Base-by-base conservation (phyloP, 169 alveolate genomes). In the Perkinsus chesapeaki region DNA sequence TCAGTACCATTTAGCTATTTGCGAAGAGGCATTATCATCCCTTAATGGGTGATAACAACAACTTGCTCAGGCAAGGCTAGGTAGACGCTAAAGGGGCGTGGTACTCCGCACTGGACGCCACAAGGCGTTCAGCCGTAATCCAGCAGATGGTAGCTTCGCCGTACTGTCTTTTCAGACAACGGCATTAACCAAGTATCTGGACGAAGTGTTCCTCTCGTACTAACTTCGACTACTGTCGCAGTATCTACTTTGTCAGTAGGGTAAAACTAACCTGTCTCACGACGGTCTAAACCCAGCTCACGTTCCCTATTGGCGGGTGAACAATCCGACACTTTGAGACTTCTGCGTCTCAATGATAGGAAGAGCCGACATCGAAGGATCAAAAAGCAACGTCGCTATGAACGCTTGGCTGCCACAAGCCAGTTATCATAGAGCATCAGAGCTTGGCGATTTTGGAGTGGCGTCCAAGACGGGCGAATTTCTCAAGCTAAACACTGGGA, bases 381-480 rank as follows among this genome's bases (percentile, higher is more conserved):
- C 97, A 96, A 95, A 96, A 96, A 97, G 97, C 98, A 96, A 96
- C 98, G 97, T 97, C 97, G 98, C 98, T 96, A 97, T 96, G 98
- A 96, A 96, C 98, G 98, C 98, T 97, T 96, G 98, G 98, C 98
- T 97, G 98, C 98, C 98, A 97, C 98, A 97, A 97, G 98, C 94
- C 94, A 94, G 95, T 93, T 93, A 95, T 94, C 94, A n/a, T n/a
- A n/a, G n/a, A n/a, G n/a, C n/a, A n/a, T 93, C 93, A 82, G 95
- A 92, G 92, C n/a, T n/a, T n/a, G n/a, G n/a, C n/a, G n/a, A n/a
- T n/a, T n/a, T n/a, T n/a, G n/a, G n/a, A n/a, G n/a, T n/a, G n/a
- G n/a, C n/a, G n/a, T n/a, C n/a, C n/a, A n/a, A n/a, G n/a, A n/a
- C n/a, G n/a, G n/a, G n/a, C n/a, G n/a, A n/a, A n/a, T n/a, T n/a